Evolutionary conservation across 2,329 filamentous ascomycete species (phyloP).

Genomic region (Bretziella fagacearum): DNA sequence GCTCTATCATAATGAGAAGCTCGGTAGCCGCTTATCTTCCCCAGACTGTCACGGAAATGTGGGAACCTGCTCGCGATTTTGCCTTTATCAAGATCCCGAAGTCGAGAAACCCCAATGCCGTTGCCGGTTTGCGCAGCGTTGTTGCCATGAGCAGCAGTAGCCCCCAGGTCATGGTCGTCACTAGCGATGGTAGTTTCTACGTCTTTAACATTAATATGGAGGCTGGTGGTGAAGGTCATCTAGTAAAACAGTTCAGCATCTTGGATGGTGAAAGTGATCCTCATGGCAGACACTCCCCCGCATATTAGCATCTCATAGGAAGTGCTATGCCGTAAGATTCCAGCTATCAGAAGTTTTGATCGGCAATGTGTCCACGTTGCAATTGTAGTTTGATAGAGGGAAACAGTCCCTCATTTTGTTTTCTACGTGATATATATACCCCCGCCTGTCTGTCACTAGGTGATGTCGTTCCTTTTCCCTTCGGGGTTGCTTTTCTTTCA

Average conservation of each 20-base stretch:
- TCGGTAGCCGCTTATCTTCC: constrained; percentile 84
- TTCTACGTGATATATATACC: no score
- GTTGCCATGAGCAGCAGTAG: constrained; percentile 92
- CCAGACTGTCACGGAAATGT: constrained; percentile 89
- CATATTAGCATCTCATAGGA: no score
- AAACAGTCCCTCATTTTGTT: neutral
- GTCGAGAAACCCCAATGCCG: constrained; percentile 17
- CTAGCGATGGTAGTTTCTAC: constrained; percentile 86
- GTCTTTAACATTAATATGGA: constrained; percentile 93
- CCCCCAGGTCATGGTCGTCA: constrained; percentile 95
- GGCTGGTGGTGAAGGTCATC: constrained; percentile 76
- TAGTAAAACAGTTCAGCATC: constrained; percentile 60
- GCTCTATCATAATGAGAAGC: constrained; percentile 83
- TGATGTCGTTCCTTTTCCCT: no score
- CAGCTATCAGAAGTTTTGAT: no score
- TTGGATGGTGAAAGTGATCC: neutral
- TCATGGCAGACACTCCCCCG: neutral
- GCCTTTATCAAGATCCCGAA: constrained; percentile 90
- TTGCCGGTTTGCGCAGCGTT: constrained; percentile 50
- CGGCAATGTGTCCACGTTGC: neutral
- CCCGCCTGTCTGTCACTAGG: no score
- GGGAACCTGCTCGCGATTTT: constrained; percentile 89
- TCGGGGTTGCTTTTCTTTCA: no score
- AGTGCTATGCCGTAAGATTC: no score
- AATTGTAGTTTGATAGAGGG: neutral